Percentiles rank a stretch among this genome's conserved stretches.
Evolutionary conservation across 2,329 filamentous ascomycete genomes (phyloP).

Genomic region (Penicillium sp.): DNA sequence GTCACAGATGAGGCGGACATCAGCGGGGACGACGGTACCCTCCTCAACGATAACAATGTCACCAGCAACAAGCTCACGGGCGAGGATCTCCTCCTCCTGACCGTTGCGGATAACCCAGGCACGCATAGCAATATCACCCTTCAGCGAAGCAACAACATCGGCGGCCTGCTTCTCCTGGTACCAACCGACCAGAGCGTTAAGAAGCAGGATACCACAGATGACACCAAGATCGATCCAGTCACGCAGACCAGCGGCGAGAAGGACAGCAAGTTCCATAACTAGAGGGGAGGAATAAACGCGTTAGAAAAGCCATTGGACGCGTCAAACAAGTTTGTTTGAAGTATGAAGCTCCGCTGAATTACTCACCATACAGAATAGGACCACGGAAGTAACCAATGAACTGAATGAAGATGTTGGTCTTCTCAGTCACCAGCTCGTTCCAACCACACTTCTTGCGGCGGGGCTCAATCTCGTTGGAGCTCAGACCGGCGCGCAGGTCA

Average conservation of each 20-base stretch:
- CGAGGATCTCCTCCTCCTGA: slow-evolving; percentile 69
- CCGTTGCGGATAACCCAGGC: slow-evolving; percentile 70
- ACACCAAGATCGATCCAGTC: slow-evolving; percentile 80
- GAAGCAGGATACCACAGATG: slow-evolving; percentile 73
- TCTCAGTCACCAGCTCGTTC: slow-evolving; percentile 75
- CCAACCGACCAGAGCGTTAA: slow-evolving; percentile 78
- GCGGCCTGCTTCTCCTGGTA: slow-evolving; percentile 82
- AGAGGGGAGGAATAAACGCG: background rate
- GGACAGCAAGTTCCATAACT: slow-evolving; percentile 76
- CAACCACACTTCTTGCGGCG: slow-evolving; percentile 69
- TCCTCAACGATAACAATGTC: slow-evolving; percentile 77
- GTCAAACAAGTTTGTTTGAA: no score
- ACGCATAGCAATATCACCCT: slow-evolving; percentile 80
- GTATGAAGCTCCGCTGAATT: no score
- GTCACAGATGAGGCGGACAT: slow-evolving; percentile 73
- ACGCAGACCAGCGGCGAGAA: slow-evolving; percentile 73
- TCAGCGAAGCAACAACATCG: slow-evolving; percentile 73
- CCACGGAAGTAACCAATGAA: slow-evolving; percentile 77
- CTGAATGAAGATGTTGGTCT: slow-evolving; percentile 75
- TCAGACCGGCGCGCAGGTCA: slow-evolving; percentile 68
- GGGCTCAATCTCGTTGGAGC: slow-evolving; percentile 61
- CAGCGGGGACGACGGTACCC: slow-evolving; percentile 71
- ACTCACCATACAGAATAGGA: slow-evolving; percentile 76
- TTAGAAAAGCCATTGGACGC: slow-evolving; percentile 14
- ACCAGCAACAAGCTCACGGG: slow-evolving; percentile 73